Evolutionary conservation across 768 basidiomycete genomes (phyloP).

Genomic region (Amanita jacksonii): DNA sequence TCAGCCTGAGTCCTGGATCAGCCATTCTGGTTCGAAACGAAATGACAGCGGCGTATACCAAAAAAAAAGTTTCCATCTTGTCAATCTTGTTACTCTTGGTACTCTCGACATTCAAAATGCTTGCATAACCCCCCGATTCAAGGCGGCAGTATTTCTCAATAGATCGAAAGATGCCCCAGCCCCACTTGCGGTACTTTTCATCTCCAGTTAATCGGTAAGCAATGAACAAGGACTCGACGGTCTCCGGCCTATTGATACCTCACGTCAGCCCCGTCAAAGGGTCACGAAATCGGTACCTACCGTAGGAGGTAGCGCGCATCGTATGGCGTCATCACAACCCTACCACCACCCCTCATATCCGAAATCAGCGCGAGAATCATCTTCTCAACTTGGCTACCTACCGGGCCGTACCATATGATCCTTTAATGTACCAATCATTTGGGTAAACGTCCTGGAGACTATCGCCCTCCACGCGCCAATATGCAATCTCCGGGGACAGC

Average conservation of each 20-base stretch:
- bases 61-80: slow-evolving; percentile 94
- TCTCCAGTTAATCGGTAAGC: slow-evolving; percentile 87
- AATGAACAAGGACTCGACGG: slow-evolving; percentile 86
- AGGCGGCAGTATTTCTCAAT: slow-evolving; percentile 80
- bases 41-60: slow-evolving; percentile 44
- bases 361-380: slow-evolving; percentile 12
- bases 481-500: slow-evolving; percentile 79
- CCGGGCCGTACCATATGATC: slow-evolving; percentile 21
- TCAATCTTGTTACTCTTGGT: slow-evolving; percentile 61
- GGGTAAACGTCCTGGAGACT: slow-evolving; percentile 26
- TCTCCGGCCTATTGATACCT: slow-evolving; percentile 64
- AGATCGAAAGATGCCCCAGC: slow-evolving; percentile 86
- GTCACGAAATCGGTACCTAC: slow-evolving; percentile 21
- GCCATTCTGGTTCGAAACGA: not conserved
- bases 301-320: slow-evolving; percentile 92
- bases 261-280: not conserved
- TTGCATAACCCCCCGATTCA: slow-evolving; percentile 76
- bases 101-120: slow-evolving; percentile 77
- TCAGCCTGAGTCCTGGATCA: slow-evolving; percentile 48
- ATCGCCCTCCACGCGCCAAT: slow-evolving; percentile 62
- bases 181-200: slow-evolving; percentile 66
- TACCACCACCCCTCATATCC: not conserved
- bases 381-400: slow-evolving; percentile 23
- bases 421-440: slow-evolving; percentile 89
- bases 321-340: slow-evolving; percentile 33